Evolutionary conservation across 1,284 basidiomycete genomes (phyloP).

Genomic region (Ceratobasidium sp.): DNA sequence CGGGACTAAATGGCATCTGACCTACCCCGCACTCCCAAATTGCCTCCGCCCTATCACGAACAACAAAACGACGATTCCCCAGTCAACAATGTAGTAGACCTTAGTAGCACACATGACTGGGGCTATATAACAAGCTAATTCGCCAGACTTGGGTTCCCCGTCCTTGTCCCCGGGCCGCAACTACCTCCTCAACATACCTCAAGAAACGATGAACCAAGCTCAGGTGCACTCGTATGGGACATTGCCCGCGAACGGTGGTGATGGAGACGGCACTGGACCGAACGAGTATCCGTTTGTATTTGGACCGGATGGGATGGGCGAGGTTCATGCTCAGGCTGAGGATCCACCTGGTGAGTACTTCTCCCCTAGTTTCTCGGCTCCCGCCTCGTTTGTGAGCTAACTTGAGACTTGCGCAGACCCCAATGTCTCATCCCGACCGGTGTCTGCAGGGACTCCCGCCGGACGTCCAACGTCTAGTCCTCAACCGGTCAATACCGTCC

Average conservation of each 20-base stretch:
- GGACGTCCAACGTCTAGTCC: not conserved
- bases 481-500: not conserved
- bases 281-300: constrained; percentile 16
- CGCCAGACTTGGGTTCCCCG: not conserved
- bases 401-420: not conserved
- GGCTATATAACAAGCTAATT: not conserved
- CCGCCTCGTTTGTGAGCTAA: not conserved
- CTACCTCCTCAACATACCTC: not conserved
- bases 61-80: too few relatives aligned
- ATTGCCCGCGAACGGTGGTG: not conserved
- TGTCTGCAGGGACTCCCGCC: not conserved
- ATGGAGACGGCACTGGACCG: not conserved
- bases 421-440: not conserved
- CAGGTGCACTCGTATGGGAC: constrained; percentile 8
- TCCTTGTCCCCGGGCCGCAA: too few relatives aligned
- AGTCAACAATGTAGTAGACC: too few relatives aligned
- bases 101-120: too few relatives aligned
- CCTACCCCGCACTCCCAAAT: too few relatives aligned
- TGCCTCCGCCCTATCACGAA: too few relatives aligned
- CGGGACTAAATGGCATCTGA: too few relatives aligned
- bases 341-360: constrained; percentile 12
- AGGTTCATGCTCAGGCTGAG: not conserved
- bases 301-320: constrained; percentile 17
- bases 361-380: not conserved
- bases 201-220: constrained; percentile 9